phyloP scores from a whole-genome alignment of 179 eudicot species.

The Heliamphora pulchella region DNA sequence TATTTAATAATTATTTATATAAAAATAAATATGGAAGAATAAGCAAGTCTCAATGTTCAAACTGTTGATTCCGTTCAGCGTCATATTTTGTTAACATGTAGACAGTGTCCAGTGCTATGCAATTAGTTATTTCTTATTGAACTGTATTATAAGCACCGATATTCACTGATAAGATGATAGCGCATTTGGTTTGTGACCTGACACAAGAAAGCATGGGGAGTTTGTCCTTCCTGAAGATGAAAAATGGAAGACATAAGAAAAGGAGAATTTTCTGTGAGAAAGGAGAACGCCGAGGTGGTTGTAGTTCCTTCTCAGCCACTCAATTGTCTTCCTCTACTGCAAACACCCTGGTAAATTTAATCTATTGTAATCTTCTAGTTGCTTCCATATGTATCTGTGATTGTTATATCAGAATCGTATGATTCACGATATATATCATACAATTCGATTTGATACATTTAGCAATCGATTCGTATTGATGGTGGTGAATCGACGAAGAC shows the following conservation, averaged over 20 bases:
- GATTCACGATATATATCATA: too few species aligned
- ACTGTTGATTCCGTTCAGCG: neutral
- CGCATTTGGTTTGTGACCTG: too few species aligned
- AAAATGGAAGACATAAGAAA: neutral
- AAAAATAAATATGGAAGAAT: too few species aligned
- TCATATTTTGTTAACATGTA: neutral
- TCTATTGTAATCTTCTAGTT: neutral
- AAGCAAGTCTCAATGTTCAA: neutral
- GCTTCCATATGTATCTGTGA: neutral
- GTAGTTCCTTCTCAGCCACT: neutral
- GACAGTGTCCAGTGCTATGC: neutral
- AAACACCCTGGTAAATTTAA: neutral
- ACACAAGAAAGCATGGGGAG: neutral
- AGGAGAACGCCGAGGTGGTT: neutral
- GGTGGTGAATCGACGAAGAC: too few species aligned
- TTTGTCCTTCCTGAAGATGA: neutral
- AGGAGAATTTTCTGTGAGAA: neutral
- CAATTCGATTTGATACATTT: too few species aligned
- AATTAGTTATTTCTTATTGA: neutral
- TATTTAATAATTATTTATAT: too few species aligned
- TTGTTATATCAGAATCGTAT: too few species aligned
- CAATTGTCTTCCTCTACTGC: neutral
- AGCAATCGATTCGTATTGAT: too few species aligned
- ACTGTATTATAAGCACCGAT: neutral
- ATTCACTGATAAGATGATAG: neutral